Evolutionary conservation across 108 stramenopile species (phyloP).

Genomic region (Skeletonema menzelii): DNA sequence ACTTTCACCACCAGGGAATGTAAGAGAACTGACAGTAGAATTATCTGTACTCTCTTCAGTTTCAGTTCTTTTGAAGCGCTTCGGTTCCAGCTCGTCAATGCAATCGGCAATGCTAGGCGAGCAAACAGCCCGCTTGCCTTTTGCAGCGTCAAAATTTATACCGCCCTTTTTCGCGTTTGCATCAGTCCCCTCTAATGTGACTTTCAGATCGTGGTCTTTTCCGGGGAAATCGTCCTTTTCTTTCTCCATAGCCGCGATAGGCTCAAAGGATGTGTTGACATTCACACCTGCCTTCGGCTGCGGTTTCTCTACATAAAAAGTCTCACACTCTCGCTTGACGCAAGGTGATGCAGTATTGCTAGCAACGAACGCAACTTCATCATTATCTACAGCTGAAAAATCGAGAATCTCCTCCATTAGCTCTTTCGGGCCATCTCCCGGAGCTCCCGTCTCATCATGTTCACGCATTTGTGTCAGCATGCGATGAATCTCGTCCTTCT

Average conservation of each 20-base stretch:
- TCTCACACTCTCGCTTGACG: background rate
- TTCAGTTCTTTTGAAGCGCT: background rate
- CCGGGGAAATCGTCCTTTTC: background rate
- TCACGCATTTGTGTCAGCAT: constrained; percentile 11
- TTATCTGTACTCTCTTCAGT: background rate
- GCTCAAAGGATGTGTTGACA: background rate
- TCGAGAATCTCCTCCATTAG: constrained; percentile 11
- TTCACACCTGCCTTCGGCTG: background rate
- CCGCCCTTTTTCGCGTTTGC: background rate
- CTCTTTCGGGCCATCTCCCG: constrained; percentile 8
- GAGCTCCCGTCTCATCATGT: constrained; percentile 1
- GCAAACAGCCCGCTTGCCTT: background rate
- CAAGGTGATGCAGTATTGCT: background rate
- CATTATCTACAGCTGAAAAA: background rate
- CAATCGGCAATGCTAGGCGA: background rate
- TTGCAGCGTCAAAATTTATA: background rate
- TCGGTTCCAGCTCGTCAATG: background rate
- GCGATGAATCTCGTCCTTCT: constrained; percentile 3
- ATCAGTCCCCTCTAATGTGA: background rate
- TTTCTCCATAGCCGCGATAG: background rate
- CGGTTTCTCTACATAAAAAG: background rate
- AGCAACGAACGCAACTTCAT: constrained; percentile 16
- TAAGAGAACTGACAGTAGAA: background rate
- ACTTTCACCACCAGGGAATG: background rate
- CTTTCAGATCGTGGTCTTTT: background rate